phyloP scores from a whole-genome alignment of 2,329 filamentous ascomycete genomes.

The Epichloe festucae region DNA sequence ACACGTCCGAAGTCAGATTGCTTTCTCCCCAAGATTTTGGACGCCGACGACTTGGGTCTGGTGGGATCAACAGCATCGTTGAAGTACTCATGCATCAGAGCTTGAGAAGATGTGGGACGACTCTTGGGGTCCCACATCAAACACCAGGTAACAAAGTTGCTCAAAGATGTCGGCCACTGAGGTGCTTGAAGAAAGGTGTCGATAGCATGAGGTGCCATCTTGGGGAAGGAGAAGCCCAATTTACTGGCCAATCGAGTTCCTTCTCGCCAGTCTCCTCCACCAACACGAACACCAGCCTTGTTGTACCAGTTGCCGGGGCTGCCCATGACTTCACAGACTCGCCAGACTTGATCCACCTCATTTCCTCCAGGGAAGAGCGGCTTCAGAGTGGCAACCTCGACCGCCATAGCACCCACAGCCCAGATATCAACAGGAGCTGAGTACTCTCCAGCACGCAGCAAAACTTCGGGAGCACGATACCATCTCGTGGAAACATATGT shows the following conservation, averaged over 20 bases:
- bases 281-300: slow-evolving; percentile 74
- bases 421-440: slow-evolving; percentile 97
- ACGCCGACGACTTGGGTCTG: slow-evolving; percentile 79
- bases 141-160: slow-evolving; percentile 95
- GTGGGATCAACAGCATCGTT: slow-evolving; percentile 82
- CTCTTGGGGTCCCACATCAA: slow-evolving; percentile 96
- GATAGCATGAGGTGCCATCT: slow-evolving; percentile 96
- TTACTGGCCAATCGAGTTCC: slow-evolving; percentile 87
- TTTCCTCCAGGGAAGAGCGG: slow-evolving; percentile 95
- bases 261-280: slow-evolving; percentile 95
- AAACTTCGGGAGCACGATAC: slow-evolving; percentile 93
- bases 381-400: slow-evolving; percentile 92
- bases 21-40: slow-evolving; percentile 75
- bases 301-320: slow-evolving; percentile 97
- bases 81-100: slow-evolving; percentile 93
- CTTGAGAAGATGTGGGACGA: slow-evolving; percentile 83
- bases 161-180: slow-evolving; percentile 80
- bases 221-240: slow-evolving; percentile 95
- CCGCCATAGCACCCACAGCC: slow-evolving; percentile 97
- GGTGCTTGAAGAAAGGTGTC: slow-evolving; percentile 83
- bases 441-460: slow-evolving; percentile 88
- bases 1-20: slow-evolving; percentile 68
- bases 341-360: slow-evolving; percentile 97
- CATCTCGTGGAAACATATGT: slow-evolving; percentile 97
- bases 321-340: slow-evolving; percentile 98